Conservation (phyloP, 1,284 basidiomycete genomes). For the Trametes versicolor region DNA sequence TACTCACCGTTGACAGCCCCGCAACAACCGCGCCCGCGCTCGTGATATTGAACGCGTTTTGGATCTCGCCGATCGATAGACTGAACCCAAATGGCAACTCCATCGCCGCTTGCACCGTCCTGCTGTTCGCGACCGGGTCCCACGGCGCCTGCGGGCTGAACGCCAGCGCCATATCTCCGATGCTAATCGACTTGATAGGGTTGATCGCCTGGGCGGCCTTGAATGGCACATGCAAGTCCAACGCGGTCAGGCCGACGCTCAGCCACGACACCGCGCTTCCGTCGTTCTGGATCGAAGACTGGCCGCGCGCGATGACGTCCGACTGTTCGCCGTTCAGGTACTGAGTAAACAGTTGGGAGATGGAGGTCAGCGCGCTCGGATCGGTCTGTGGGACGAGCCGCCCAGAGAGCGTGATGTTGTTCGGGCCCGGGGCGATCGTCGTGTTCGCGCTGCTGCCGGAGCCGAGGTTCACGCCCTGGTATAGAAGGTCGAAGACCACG, state of each 20-base stretch:
- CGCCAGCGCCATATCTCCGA: constrained; percentile 68
- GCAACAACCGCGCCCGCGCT: constrained; percentile 61
- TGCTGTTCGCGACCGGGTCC: constrained; percentile 66
- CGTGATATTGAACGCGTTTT: constrained; percentile 73
- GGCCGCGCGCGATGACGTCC: constrained; percentile 68
- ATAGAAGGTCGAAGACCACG: constrained; percentile 72
- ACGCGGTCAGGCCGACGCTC: constrained; percentile 65
- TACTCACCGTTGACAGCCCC: constrained; percentile 57
- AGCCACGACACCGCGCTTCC: constrained; percentile 72
- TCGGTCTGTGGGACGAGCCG: constrained; percentile 65
- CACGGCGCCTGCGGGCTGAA: constrained; percentile 69
- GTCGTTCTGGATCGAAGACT: constrained; percentile 65
- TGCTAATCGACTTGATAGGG: constrained; percentile 75
- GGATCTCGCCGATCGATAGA: constrained; percentile 70
- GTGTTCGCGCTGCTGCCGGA: constrained; percentile 62
- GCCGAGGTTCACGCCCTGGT: constrained; percentile 69
- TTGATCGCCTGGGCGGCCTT: constrained; percentile 63
- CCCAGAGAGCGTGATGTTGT: constrained; percentile 72
- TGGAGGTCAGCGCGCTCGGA: constrained; percentile 55
- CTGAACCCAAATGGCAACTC: constrained; percentile 81
- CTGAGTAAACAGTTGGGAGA: constrained; percentile 77
- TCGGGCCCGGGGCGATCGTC: constrained; percentile 60
- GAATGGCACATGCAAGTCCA: constrained; percentile 71
- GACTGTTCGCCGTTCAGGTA: constrained; percentile 77
- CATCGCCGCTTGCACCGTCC: constrained; percentile 67